Conservation (phyloP, 2,329 filamentous ascomycete species). For the Diaporthe sp. region DNA sequence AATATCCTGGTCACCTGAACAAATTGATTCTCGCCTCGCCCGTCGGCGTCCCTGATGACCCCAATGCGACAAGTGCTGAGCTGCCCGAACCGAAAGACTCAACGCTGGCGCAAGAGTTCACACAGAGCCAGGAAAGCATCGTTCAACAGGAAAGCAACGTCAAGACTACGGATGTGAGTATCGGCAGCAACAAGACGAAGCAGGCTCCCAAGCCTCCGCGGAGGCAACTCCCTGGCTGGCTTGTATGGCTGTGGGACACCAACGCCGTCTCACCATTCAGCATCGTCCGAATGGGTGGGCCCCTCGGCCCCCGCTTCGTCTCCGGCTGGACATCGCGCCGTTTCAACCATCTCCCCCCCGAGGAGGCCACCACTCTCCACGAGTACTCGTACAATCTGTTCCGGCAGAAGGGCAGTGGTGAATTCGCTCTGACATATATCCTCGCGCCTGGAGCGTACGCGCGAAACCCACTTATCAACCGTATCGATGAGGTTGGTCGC, state of each 20-base stretch:
- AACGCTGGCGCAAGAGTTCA: slow-evolving; percentile 81
- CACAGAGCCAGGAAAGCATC: slow-evolving; percentile 73
- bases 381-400: slow-evolving; percentile 96
- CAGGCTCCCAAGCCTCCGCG: slow-evolving; percentile 50
- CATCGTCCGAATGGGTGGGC: slow-evolving; percentile 87
- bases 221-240: slow-evolving; percentile 81
- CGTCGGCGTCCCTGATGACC: slow-evolving; percentile 94
- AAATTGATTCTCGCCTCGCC: slow-evolving; percentile 96
- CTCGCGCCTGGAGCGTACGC: slow-evolving; percentile 95
- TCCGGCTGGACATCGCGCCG: slow-evolving; percentile 95
- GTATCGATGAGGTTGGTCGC: slow-evolving; percentile 88
- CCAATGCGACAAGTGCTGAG: slow-evolving; percentile 83
- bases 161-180: slow-evolving; percentile 50
- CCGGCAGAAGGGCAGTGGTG: slow-evolving; percentile 88
- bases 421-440: slow-evolving; percentile 93
- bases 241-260: slow-evolving; percentile 94
- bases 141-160: slow-evolving; percentile 47
- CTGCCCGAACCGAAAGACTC: slow-evolving; percentile 83
- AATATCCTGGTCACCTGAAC: slow-evolving; percentile 94
- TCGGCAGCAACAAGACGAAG: slow-evolving; percentile 46
- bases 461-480: slow-evolving; percentile 84
- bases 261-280: slow-evolving; percentile 92
- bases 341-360: slow-evolving; percentile 86
- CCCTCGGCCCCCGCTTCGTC: slow-evolving; percentile 89
- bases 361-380: slow-evolving; percentile 87